Evolutionary conservation across 371 early-diverging fungal species (phyloP), one percentile per base, ranked within the genome.

Genomic region (Mucor ambiguus): DNA sequence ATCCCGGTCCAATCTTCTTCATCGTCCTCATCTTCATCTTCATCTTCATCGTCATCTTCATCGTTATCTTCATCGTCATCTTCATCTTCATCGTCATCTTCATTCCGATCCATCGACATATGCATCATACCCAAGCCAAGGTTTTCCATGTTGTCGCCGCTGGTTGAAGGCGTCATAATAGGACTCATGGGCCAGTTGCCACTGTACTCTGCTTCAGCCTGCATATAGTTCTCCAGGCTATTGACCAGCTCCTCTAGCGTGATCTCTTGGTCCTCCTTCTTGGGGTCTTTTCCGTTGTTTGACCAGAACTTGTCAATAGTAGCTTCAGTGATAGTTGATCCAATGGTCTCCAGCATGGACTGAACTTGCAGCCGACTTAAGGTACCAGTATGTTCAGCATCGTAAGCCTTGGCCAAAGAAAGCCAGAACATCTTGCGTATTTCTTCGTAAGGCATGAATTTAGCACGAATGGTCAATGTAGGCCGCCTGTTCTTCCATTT

Each of bases 301-400:
- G 63, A 57, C 77, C 89, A 90, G 65, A 88, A 84, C 7, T 60
- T 68, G 43, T 84, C 81, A 11, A 91, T 82, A 1, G 88, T 85
- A 41, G 87, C 81, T 46, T 85, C 87, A 0, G 86, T 81, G n/a
- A 90, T 79, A 3, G 82, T 88, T 22, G 85, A 84, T 2, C 87
- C 90, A 24, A 93, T 72, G 54, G 84, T 80, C 33, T 88, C 91
- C 24, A 93, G 77, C 87, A 91, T 85, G 20, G 92, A 85, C 26
- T 79, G 77, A 4, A 93, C 74, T 64, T 89, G 80, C 10, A 89
- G 68, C 35, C 78, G 75, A 74, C 74, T 80, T 52, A 75, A 69
- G n/a, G 68, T 64, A 3, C 68, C 75, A 55, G 81, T 84, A 5
- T 64, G 67, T 55, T 87, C 83, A 2, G 75, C 75, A 69, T 88